Evolutionary conservation across 1,284 basidiomycete species (phyloP).

Genomic region (Malassezia nana): DNA sequence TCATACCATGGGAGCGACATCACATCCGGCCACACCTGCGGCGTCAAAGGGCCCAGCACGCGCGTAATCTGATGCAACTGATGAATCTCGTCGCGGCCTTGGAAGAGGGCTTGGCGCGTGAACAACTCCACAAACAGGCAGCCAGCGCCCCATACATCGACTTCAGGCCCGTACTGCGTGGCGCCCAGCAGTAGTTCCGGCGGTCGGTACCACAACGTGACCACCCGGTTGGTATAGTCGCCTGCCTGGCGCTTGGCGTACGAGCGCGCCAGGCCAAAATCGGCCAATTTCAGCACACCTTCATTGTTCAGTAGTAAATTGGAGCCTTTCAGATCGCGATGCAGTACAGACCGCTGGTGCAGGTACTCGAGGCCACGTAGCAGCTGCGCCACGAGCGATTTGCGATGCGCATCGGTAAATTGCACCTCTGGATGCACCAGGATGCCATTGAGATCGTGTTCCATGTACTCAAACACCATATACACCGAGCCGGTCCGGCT

Average conservation of each 20-base stretch:
- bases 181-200: constrained; percentile 92
- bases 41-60: constrained; percentile 75
- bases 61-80: constrained; percentile 87
- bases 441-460: constrained; percentile 92
- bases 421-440: constrained; percentile 75
- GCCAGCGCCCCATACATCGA: constrained; percentile 99
- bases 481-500: constrained; percentile 84
- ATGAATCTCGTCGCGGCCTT: constrained; percentile 91
- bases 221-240: constrained; percentile 97
- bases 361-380: constrained; percentile 83
- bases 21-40: constrained; percentile 72
- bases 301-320: constrained; percentile 90
- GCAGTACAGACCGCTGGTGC: constrained; percentile 87
- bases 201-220: constrained; percentile 96
- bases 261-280: constrained; percentile 94
- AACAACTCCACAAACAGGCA: constrained; percentile 98
- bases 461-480: constrained; percentile 99
- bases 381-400: constrained; percentile 91
- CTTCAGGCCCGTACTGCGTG: constrained; percentile 90
- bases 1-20: constrained; percentile 91
- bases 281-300: constrained; percentile 88
- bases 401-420: constrained; percentile 77
- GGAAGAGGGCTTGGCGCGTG: constrained; percentile 85
- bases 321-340: constrained; percentile 95
- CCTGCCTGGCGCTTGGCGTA: constrained; percentile 79